Percentiles rank a stretch among this genome's conserved stretches.
phyloP scores from a whole-genome alignment of 2,329 filamentous ascomycete species.

The Aspergillus viridinutans region DNA sequence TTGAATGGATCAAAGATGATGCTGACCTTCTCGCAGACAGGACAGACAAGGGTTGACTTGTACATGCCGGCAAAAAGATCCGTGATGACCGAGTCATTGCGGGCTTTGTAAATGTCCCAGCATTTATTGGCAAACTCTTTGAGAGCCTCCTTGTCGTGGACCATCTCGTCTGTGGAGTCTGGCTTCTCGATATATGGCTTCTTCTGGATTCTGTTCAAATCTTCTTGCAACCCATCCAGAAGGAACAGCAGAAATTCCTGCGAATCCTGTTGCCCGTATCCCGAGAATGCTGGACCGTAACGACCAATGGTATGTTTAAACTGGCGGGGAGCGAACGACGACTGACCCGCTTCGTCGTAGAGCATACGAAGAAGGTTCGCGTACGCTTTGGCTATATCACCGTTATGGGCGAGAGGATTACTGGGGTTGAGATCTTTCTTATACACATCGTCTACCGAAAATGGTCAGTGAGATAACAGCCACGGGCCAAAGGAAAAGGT shows the following conservation, averaged over 20 bases:
- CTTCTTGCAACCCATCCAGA: conserved; percentile 90
- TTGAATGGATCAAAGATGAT: conserved; percentile 99
- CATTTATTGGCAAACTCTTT: conserved; percentile 80
- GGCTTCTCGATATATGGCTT: conserved; percentile 98
- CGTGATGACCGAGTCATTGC: conserved; percentile 91
- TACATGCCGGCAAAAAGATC: conserved; percentile 97
- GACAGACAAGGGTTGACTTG: conserved; percentile 94
- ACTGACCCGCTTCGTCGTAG: conserved; percentile 63
- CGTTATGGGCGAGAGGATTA: conserved; percentile 82
- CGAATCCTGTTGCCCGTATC: conserved; percentile 94
- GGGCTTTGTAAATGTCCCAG: conserved; percentile 84
- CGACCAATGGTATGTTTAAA: conserved; percentile 81
- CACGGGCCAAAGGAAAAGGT: neutral
- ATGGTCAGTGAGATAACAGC: conserved; percentile 10
- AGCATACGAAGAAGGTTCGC: conserved; percentile 71
- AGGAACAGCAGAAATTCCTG: conserved; percentile 96
- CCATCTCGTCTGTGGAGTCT: conserved; percentile 95
- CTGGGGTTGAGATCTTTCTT: conserved; percentile 75
- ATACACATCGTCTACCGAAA: conserved; percentile 56
- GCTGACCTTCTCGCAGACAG: conserved; percentile 87
- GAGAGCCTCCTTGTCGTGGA: conserved; percentile 75
- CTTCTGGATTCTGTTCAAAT: conserved; percentile 86
- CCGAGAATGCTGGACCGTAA: conserved; percentile 80
- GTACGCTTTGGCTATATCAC: conserved; percentile 82
- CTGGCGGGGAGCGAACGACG: conserved; percentile 70